A percentile compares a stretch with the other conserved stretches of the same genome.
Conservation (phyloP, 441 rosid genomes). For the Metrosideros polymorpha region DNA sequence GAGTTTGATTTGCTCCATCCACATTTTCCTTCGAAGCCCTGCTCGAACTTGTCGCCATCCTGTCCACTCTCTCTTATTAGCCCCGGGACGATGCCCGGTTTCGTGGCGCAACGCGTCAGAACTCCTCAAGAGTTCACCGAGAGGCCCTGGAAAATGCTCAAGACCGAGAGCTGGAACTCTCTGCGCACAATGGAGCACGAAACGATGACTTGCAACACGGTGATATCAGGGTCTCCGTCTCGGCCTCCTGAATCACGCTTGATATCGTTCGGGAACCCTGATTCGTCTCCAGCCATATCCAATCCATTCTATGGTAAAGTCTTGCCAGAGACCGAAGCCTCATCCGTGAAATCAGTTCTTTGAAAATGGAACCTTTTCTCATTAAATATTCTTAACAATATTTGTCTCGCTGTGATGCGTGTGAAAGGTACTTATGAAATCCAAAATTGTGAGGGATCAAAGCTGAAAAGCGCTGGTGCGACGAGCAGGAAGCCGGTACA, state of each 20-base stretch:
- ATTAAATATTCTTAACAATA: not conserved
- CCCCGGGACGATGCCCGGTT: not conserved
- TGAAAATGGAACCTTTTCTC: not conserved
- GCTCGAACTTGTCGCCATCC: constrained; percentile 1
- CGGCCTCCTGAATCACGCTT: constrained; percentile 24
- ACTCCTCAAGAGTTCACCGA: not conserved
- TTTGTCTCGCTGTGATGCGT: not conserved
- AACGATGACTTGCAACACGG: not conserved
- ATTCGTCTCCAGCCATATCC: constrained; percentile 9
- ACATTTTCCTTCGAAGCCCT: constrained; percentile 8
- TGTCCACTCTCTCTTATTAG: not conserved
- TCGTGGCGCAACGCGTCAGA: not conserved
- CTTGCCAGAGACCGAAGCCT: not conserved
- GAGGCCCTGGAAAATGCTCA: constrained; percentile 25
- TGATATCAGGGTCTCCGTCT: not conserved
- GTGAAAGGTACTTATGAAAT: not conserved
- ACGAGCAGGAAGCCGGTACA: constrained; percentile 9
- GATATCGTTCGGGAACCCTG: constrained; percentile 36
- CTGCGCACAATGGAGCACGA: not conserved
- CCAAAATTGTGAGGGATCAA: not conserved
- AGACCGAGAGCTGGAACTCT: constrained; percentile 11
- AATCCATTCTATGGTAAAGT: not conserved
- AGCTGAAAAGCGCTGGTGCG: not conserved
- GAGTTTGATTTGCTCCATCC: not conserved
- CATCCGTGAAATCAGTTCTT: not conserved